phyloP scores from a whole-genome alignment of 495 filamentous ascomycete species.

The Penicillium macrosclerotiorum region DNA sequence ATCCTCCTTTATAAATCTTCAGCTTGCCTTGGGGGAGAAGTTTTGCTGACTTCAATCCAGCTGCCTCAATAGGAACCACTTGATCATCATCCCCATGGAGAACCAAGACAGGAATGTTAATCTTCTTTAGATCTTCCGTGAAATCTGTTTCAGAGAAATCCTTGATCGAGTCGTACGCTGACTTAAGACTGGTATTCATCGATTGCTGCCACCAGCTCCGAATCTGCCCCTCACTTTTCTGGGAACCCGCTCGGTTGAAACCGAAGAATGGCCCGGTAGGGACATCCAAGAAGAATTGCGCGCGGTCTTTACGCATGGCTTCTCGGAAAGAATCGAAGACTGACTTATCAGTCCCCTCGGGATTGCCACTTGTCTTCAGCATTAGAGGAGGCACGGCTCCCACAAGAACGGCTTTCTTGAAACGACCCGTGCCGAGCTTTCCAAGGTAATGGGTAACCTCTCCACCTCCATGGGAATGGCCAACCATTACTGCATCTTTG shows the following conservation, averaged over 20 bases:
- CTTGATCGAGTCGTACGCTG: conserved; percentile 37
- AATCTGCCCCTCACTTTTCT: conserved; percentile 35
- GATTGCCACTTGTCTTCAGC: conserved; percentile 29
- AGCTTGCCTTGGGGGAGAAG: conserved; percentile 35
- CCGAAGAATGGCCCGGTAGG: conserved; percentile 43
- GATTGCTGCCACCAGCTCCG: conserved; percentile 41
- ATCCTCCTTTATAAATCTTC: conserved; percentile 36
- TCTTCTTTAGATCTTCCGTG: conserved; percentile 39
- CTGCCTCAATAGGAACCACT: conserved; percentile 32
- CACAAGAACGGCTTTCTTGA: conserved; percentile 38
- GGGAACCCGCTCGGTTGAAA: conserved; percentile 35
- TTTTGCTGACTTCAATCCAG: conserved; percentile 29
- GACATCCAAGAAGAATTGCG: conserved; percentile 40
- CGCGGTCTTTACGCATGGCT: conserved; percentile 33
- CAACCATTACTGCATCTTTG: conserved; percentile 34
- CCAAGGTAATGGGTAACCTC: conserved; percentile 37
- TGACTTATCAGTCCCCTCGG: conserved; percentile 29
- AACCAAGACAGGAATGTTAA: conserved; percentile 36
- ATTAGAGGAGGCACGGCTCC: conserved; percentile 37
- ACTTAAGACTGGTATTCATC: conserved; percentile 39
- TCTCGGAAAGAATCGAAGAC: conserved; percentile 39
- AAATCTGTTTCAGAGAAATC: conserved; percentile 42
- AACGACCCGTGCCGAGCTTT: conserved; percentile 31
- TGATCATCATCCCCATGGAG: conserved; percentile 43
- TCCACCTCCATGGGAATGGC: conserved; percentile 42